phyloP scores from a whole-genome alignment of 2,329 filamentous ascomycete genomes.

The Ciborinia camelliae region DNA sequence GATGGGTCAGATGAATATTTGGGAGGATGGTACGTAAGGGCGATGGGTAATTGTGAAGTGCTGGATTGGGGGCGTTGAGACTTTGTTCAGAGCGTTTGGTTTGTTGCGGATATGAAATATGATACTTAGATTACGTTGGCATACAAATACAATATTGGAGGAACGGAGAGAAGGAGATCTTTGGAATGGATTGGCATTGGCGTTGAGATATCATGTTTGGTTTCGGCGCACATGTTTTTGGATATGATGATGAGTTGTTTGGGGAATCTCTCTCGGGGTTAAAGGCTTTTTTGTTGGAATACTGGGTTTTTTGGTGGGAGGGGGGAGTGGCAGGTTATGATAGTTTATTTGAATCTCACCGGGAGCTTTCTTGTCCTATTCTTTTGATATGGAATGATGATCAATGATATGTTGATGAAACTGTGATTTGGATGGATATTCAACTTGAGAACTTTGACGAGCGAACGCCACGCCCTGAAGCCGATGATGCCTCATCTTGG shows the following conservation, averaged over 20 bases:
- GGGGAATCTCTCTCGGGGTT: not conserved
- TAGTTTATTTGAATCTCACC: no score
- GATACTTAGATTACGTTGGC: not conserved
- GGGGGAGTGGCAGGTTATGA: no score
- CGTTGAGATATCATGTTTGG: not conserved
- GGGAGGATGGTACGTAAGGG: slow-evolving; percentile 28
- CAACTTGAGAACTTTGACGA: no score
- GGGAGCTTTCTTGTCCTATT: no score
- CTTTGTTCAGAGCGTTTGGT: not conserved
- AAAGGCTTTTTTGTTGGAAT: not conserved
- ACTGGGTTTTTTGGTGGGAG: not conserved
- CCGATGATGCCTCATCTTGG: no score
- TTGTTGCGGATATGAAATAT: not conserved
- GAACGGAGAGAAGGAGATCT: not conserved
- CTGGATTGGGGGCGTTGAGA: not conserved
- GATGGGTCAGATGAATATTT: slow-evolving; percentile 49
- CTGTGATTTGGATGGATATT: no score
- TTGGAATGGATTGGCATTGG: not conserved
- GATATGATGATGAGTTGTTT: not conserved
- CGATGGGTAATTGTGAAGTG: not conserved
- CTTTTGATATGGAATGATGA: no score
- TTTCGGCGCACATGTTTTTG: not conserved
- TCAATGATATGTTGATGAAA: no score
- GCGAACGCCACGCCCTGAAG: no score
- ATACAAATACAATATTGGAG: not conserved